phyloP scores from a whole-genome alignment of 2,329 filamentous ascomycete genomes.

The Acarospora socialis region DNA sequence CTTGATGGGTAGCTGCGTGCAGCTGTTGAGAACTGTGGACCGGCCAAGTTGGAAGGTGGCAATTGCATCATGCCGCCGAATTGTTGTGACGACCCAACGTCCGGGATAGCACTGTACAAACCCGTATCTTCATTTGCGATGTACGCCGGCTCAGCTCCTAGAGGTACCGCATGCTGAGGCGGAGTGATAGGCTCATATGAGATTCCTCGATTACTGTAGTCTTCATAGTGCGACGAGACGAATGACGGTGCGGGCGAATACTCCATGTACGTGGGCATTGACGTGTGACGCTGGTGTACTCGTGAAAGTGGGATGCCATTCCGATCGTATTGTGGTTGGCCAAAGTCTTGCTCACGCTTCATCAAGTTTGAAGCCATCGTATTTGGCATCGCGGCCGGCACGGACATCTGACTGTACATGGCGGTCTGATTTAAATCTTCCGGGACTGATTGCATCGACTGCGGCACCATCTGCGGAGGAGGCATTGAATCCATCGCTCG shows the following conservation, averaged over 20 bases:
- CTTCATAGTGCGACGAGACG: constrained; percentile 95
- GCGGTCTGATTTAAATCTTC: constrained; percentile 51
- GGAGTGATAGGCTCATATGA: constrained; percentile 96
- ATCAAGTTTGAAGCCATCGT: constrained; percentile 44
- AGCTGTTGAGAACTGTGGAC: constrained; percentile 62
- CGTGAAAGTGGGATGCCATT: constrained; percentile 75
- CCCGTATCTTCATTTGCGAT: constrained; percentile 97
- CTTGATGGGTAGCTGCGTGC: constrained; percentile 52
- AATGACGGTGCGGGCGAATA: constrained; percentile 97
- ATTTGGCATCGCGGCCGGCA: constrained; percentile 54
- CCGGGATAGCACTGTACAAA: constrained; percentile 86
- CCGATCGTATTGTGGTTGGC: constrained; percentile 75
- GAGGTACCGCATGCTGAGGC: constrained; percentile 71
- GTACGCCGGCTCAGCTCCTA: constrained; percentile 82
- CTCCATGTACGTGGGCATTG: constrained; percentile 97
- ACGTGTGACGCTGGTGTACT: constrained; percentile 81
- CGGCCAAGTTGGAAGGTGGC: constrained; percentile 69
- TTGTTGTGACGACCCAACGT: constrained; percentile 60
- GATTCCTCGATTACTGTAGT: constrained; percentile 90
- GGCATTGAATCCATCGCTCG: constrained; percentile 89
- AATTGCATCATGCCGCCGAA: constrained; percentile 86
- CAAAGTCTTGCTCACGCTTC: constrained; percentile 80
- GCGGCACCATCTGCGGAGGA: constrained; percentile 68
- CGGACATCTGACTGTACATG: constrained; percentile 53
- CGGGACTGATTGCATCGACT: constrained; percentile 41